Evolutionary conservation across 345 rosid species (phyloP), one percentile per base, ranked within the genome.

Genomic region (Eucalyptus cloeziana): DNA sequence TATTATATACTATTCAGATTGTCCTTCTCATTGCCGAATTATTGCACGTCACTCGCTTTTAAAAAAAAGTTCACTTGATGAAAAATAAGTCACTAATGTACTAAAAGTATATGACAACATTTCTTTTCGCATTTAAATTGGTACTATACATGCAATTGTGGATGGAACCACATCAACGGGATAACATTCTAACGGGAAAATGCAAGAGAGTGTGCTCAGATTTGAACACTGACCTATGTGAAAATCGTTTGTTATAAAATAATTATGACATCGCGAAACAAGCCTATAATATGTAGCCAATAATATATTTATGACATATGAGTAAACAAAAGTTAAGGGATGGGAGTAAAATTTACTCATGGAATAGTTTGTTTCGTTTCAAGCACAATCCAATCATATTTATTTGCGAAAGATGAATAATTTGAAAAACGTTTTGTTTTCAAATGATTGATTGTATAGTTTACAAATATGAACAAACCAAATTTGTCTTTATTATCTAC

Each of bases 381-480:
- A 31, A 31, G 21, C 22, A 17, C 3, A 31, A 67, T 15, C 43
- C 3, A 31, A 67, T 31, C 76, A 52, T 52, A 52, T 52, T 52
- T 52, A 21, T 21, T 24, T 56, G 0, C 0, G 13, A 56, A 24
- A 56, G 24, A 56, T 56, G 6, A 56, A 56, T 24, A 56, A 56
- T 56, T 52, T 52, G 0, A 19, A 17, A 52, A 52, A 52, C 37
- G 37, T 37, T 0, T 0, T 52, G 2, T 19, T 52, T 52, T 19
- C 10, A 12, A 27, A 60, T 60, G 2, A 60, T 60, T 0, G 4
- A 5, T 60, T 27, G 0, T 27, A 60, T 25, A 6, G 1, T 12
- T 60, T 60, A 60, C 1, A 27, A 60, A 27, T 25, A 27, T 27
- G n/a, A 60, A 60, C 0, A 0, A 12, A 27, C 8, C 15, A 60